Base-by-base conservation (phyloP, 139 green algal species). In the Auxenochlorella pyrenoidosa region DNA sequence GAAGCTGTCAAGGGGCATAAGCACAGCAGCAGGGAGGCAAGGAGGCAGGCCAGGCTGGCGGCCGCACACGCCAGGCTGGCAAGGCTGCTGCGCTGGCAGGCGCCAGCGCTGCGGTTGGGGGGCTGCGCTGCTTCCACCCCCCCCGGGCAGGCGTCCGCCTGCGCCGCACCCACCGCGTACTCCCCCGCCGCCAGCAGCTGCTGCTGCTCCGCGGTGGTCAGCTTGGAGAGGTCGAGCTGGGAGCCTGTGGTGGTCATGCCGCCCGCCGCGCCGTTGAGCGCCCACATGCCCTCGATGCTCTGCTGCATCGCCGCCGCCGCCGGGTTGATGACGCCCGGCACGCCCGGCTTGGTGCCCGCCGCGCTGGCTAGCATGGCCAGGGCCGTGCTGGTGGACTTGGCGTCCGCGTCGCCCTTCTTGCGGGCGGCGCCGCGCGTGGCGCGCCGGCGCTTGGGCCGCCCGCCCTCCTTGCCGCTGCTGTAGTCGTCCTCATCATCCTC, bases 351-450 rank as follows among this genome's bases (percentile, higher is more conserved):
- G 75, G 47, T 72, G 58, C 63, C 86, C 30, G 86, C 86, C 16
- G 86, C 76, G 60, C 59, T 58, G 28, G 86, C 86, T 36, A 90
- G 86, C 72, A 90, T 80, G 43, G 86, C 79, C 72, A 90, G 82
- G n/a, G 86, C 86, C 65, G 86, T 79, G 86, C 86, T 90, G 41
- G 86, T 71, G 47, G 44, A 68, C 60, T 87, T 83, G 43, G 86
- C 86, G 28, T 44, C 71, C 15, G 18, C 82, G 68, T 71, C 78
- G 58, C 54, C 58, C 28, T 83, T 84, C 78, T 85, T 82, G 59
- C 76, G 85, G 40, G 32, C 65, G 32, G 30, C 19, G 51, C 26
- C 26, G 47, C 59, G 78, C 32, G 77, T 77, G 10, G 77, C 26
- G 54, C 75, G 63, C 34, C 70, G 83, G 24, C 75, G 60, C 51